A percentile compares a stretch with the other conserved stretches of the same genome.
Conservation (phyloP, 306 rosid species). For the Rubus idaeus region DNA sequence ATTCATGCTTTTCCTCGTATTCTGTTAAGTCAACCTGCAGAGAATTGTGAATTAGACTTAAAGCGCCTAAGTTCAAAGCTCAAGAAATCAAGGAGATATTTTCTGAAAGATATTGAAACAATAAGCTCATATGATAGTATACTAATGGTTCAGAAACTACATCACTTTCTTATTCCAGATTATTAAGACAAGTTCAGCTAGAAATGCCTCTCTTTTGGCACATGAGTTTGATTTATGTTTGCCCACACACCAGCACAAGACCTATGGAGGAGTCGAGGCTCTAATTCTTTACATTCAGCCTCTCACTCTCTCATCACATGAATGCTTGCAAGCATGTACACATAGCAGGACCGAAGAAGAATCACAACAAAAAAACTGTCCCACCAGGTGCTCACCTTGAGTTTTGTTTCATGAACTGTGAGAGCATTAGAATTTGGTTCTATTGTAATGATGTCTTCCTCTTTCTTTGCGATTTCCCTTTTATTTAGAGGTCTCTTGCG, state of each 20-base stretch:
- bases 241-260: constrained; percentile 13
- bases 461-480: constrained; percentile 75
- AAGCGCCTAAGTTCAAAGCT: not conserved
- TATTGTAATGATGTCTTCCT: constrained; percentile 71
- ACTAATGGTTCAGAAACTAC: not conserved
- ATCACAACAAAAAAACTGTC: not conserved
- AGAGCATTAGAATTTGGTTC: constrained; percentile 59
- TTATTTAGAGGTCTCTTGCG: constrained; percentile 83
- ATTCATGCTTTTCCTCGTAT: constrained; percentile 71
- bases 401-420: constrained; percentile 83
- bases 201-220: not conserved
- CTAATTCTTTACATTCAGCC: not conserved
- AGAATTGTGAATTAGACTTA: constrained; percentile 26
- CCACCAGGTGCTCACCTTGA: constrained; percentile 53
- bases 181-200: not conserved
- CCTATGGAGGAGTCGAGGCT: not conserved
- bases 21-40: constrained; percentile 80
- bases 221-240: not conserved
- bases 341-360: constrained; percentile 5
- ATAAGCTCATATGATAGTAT: not conserved
- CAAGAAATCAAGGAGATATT: not conserved
- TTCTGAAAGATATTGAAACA: not conserved
- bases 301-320: not conserved
- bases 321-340: not conserved
- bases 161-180: not conserved